Evolutionary conservation across 148 eudicot species (phyloP).

Genomic region (Gaultheria prostrata): DNA sequence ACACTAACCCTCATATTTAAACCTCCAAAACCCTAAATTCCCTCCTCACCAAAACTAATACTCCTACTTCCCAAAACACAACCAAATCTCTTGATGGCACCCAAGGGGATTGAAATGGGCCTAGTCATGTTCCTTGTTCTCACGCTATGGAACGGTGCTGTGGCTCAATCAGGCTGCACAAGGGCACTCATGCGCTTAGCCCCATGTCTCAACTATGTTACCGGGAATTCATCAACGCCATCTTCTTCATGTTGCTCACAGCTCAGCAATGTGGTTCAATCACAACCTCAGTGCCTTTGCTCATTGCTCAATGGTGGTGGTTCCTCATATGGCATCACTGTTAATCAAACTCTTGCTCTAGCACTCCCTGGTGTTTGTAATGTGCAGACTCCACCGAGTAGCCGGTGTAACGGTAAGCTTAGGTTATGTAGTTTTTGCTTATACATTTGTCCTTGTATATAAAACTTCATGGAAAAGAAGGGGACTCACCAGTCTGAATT

Average conservation of each 20-base stretch:
- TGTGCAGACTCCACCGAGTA: constrained; percentile 39
- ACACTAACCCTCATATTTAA: constrained; percentile 7
- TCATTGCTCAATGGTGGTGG: constrained; percentile 27
- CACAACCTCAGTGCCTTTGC: constrained; percentile 34
- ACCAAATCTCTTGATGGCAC: constrained; percentile 14
- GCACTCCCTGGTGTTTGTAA: constrained; percentile 36
- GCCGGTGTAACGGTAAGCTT: constrained; percentile 34
- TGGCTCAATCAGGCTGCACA: constrained; percentile 31
- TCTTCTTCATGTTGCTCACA: constrained; percentile 33
- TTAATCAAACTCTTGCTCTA: constrained; percentile 41
- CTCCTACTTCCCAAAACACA: constrained; percentile 6
- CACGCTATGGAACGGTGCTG: constrained; percentile 10
- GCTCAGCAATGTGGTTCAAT: constrained; percentile 21
- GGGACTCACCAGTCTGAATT: background rate
- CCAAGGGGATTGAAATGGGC: background rate
- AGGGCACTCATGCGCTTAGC: constrained; percentile 19
- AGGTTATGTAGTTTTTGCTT: background rate
- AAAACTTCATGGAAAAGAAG: background rate
- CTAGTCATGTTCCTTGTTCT: constrained; percentile 8
- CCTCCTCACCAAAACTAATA: constrained; percentile 7
- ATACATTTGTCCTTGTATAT: background rate
- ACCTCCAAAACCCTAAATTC: constrained; percentile 2
- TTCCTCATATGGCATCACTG: constrained; percentile 17
- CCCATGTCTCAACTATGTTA: constrained; percentile 30
- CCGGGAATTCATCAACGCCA: constrained; percentile 27